A percentile compares a stretch with the other conserved stretches of the same genome.
These are phyloP conservation scores for Candida neerlandica DNA, from an alignment of 1,139 yeast species.

Conservation along the genomic window DNA sequence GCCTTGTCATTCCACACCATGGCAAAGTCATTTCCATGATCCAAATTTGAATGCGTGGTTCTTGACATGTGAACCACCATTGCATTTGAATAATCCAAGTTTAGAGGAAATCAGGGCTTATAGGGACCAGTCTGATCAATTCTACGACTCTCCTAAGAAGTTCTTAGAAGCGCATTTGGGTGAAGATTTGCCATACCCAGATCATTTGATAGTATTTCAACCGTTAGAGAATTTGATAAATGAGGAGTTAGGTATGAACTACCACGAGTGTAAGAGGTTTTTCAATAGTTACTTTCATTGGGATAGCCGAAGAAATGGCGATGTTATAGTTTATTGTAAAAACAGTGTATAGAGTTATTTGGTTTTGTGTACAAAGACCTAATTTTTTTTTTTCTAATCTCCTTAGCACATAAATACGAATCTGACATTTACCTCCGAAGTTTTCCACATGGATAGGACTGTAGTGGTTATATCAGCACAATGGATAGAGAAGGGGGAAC, in stretches of 20 bases:
- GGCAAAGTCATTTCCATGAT: slow-evolving; percentile 83
- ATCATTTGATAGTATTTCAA: slow-evolving; percentile 70
- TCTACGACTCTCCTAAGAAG: slow-evolving; percentile 64
- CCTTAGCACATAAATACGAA: not conserved
- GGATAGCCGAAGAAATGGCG: slow-evolving; percentile 82
- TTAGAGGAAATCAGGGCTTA: slow-evolving; percentile 44
- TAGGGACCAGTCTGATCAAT: slow-evolving; percentile 83
- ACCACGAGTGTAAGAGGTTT: slow-evolving; percentile 52
- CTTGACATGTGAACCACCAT: slow-evolving; percentile 91
- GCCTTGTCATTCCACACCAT: slow-evolving; percentile 98
- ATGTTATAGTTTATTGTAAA: slow-evolving; percentile 58
- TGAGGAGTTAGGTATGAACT: slow-evolving; percentile 32
- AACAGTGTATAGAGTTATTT: not conserved
- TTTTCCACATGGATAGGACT: not conserved
- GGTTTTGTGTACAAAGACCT: not conserved
- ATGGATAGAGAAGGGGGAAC: not conserved
- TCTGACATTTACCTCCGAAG: no score
- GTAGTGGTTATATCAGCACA: not conserved
- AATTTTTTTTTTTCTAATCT: no score
- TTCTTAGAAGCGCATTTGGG: slow-evolving; percentile 42
- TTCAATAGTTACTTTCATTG: slow-evolving; percentile 87
- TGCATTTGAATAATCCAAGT: slow-evolving; percentile 35
- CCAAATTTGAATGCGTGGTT: slow-evolving; percentile 60
- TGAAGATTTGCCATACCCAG: slow-evolving; percentile 30
- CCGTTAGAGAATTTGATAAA: slow-evolving; percentile 52